Evolutionary conservation across 768 basidiomycete species (phyloP).

Genomic region (Hypholoma fasciculare): DNA sequence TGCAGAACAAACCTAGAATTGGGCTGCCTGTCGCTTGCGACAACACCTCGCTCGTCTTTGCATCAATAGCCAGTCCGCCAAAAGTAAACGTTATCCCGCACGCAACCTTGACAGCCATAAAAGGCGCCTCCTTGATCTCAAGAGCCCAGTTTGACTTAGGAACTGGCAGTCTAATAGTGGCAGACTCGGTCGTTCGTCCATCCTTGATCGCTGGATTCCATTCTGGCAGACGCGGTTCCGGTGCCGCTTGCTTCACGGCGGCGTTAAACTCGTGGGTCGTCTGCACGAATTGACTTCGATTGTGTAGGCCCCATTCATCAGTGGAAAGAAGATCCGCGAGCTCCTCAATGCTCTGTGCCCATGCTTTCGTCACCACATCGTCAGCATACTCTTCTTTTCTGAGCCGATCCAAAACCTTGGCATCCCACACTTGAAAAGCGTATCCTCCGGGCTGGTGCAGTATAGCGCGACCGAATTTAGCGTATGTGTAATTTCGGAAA

Average conservation of each 20-base stretch:
- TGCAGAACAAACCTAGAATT: constrained; percentile 60
- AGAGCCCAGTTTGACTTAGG: constrained; percentile 75
- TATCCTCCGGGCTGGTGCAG: constrained; percentile 55
- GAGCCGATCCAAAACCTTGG: constrained; percentile 40
- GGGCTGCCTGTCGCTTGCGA: constrained; percentile 35
- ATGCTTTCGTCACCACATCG: constrained; percentile 55
- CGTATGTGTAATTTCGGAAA: constrained; percentile 74
- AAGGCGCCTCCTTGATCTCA: constrained; percentile 49
- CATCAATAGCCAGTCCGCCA: constrained; percentile 64
- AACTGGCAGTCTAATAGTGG: constrained; percentile 30
- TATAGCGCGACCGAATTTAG: constrained; percentile 63
- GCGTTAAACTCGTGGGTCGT: constrained; percentile 54
- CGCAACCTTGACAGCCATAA: constrained; percentile 65
- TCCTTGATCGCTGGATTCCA: constrained; percentile 74
- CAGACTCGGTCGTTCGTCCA: constrained; percentile 48
- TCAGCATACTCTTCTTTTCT: constrained; percentile 69
- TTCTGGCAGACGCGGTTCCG: constrained; percentile 32
- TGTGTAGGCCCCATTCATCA: constrained; percentile 42
- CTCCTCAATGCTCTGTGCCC: constrained; percentile 44
- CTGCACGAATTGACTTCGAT: constrained; percentile 38
- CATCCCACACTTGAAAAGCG: constrained; percentile 70
- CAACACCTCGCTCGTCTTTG: constrained; percentile 51
- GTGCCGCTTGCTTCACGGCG: constrained; percentile 29
- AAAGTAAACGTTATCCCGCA: constrained; percentile 78
- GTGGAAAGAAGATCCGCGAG: constrained; percentile 47